Evolutionary conservation across 2,329 filamentous ascomycete genomes (phyloP).

Genomic region (Aspergillus sp.): DNA sequence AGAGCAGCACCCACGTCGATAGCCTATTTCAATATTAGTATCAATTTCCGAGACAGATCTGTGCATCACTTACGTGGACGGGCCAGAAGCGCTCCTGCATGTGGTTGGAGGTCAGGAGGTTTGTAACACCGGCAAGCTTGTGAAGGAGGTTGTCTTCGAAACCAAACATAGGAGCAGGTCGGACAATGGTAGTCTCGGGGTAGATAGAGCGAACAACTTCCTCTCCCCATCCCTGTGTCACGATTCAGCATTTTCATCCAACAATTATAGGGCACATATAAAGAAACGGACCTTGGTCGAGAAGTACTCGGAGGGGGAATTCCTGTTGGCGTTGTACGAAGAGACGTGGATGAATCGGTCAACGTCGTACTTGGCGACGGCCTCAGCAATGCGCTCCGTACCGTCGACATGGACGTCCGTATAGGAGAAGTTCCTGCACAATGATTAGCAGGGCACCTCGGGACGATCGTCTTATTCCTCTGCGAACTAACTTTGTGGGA

Average conservation of each 20-base stretch:
- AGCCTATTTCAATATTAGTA: constrained; percentile 47
- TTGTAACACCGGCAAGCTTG: constrained; percentile 72
- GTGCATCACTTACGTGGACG: constrained; percentile 65
- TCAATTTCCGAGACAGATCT: background rate
- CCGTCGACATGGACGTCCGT: constrained; percentile 93
- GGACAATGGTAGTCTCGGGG: constrained; percentile 94
- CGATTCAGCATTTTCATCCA: constrained; percentile 7
- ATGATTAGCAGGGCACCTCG: constrained; percentile 25
- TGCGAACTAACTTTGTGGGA: constrained; percentile 73
- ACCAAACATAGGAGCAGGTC: constrained; percentile 88
- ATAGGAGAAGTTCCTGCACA: constrained; percentile 79
- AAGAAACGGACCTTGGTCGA: constrained; percentile 67
- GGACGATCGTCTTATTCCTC: background rate
- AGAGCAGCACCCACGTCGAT: constrained; percentile 88
- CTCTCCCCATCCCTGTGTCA: constrained; percentile 66
- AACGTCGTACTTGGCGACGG: constrained; percentile 95
- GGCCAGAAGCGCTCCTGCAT: constrained; percentile 89
- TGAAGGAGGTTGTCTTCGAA: constrained; percentile 91
- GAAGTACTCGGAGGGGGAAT: constrained; percentile 85
- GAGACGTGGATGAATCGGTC: constrained; percentile 97
- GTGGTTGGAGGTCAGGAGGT: constrained; percentile 85
- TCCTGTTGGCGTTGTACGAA: constrained; percentile 79
- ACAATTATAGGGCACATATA: background rate
- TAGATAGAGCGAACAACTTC: constrained; percentile 80
- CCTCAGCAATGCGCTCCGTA: constrained; percentile 84